phyloP scores from a whole-genome alignment of 306 rosid species.

The Begonia masoniana region DNA sequence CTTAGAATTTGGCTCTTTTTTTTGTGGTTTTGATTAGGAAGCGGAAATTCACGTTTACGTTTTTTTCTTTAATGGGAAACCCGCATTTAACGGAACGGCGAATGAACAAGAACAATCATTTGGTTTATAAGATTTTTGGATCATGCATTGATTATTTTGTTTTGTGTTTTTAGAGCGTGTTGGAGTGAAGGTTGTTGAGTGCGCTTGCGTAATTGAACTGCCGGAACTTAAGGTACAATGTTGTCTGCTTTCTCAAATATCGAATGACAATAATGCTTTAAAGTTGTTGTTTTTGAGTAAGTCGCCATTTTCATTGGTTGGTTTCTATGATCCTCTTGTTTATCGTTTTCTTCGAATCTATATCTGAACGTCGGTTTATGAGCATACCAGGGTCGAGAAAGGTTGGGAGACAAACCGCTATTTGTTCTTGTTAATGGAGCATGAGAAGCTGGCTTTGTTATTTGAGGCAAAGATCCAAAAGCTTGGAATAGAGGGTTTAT shows the following conservation, averaged over 20 bases:
- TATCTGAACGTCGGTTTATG: background rate
- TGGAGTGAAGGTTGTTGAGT: slow-evolving; percentile 69
- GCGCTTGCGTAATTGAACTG: slow-evolving; percentile 88
- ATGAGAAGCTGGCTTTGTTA: slow-evolving; percentile 12
- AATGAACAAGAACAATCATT: no score
- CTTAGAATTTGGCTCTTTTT: no score
- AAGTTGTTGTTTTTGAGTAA: background rate
- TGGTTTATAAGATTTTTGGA: no score
- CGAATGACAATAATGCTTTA: background rate
- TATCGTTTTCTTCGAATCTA: background rate
- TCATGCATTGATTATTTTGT: background rate
- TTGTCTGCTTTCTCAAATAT: background rate
- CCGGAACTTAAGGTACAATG: slow-evolving; percentile 70
- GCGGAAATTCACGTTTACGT: no score
- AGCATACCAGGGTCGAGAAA: slow-evolving; percentile 67
- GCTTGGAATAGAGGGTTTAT: background rate
- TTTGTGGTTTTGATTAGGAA: no score
- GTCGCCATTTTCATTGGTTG: background rate
- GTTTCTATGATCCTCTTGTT: no score
- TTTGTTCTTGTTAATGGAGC: slow-evolving; percentile 58
- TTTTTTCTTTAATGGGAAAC: no score
- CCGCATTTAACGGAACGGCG: no score
- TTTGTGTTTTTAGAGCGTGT: slow-evolving; percentile 60
- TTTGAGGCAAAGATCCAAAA: slow-evolving; percentile 5
- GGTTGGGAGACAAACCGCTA: slow-evolving; percentile 50